A percentile compares a stretch with the other conserved stretches of the same genome.
Evolutionary conservation across 306 rosid genomes (phyloP).

Genomic region (Vigna radiata): DNA sequence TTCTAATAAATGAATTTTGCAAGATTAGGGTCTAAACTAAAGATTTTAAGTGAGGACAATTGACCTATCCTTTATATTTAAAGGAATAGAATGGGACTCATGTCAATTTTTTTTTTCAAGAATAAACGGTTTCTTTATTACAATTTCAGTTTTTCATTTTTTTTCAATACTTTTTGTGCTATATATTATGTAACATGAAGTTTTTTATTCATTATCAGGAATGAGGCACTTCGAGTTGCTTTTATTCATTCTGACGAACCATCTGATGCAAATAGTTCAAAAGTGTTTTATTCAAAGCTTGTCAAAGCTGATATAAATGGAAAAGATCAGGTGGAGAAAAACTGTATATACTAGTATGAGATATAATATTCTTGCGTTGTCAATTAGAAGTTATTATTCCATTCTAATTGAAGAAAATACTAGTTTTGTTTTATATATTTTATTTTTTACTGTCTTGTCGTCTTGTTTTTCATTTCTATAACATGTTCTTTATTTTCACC

Average conservation of each 20-base stretch:
- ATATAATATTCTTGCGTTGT: not conserved
- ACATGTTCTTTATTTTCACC: slow-evolving; percentile 33
- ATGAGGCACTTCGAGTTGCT: slow-evolving; percentile 99
- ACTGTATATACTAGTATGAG: not conserved
- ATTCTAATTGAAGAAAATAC: not conserved
- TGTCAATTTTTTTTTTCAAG: too few relatives aligned
- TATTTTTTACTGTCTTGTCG: not conserved
- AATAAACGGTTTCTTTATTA: not conserved
- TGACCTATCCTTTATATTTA: too few relatives aligned
- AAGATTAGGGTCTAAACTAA: too few relatives aligned
- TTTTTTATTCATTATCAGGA: slow-evolving; percentile 55
- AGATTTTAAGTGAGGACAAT: too few relatives aligned
- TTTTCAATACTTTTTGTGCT: not conserved
- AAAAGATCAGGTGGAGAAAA: slow-evolving; percentile 85
- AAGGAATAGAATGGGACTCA: not conserved
- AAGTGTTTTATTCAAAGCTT: slow-evolving; percentile 87
- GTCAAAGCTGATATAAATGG: slow-evolving; percentile 94
- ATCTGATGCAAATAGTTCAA: slow-evolving; percentile 56
- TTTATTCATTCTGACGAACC: slow-evolving; percentile 89
- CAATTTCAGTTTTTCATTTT: not conserved
- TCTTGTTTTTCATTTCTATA: not conserved
- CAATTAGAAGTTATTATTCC: slow-evolving; percentile 11
- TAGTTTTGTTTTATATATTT: not conserved
- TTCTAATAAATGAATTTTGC: too few relatives aligned
- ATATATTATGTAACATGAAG: not conserved